phyloP scores from a whole-genome alignment of 2,329 filamentous ascomycete species.

The Aureobasidium mangrovei region DNA sequence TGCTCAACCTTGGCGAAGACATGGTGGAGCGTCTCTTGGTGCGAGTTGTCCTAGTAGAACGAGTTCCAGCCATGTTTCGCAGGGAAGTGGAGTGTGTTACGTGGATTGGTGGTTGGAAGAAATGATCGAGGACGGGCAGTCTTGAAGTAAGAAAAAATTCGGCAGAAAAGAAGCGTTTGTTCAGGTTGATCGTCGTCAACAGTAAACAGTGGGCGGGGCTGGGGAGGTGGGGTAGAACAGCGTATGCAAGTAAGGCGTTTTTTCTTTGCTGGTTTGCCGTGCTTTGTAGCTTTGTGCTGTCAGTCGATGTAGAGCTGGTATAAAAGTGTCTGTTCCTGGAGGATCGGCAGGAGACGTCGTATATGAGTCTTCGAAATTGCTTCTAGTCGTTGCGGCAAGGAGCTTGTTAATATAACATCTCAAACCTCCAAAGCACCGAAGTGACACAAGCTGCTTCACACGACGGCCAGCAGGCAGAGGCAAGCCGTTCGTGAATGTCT shows the following conservation, averaged over 20 bases:
- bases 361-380: neutral
- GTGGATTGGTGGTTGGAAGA: conserved; percentile 9
- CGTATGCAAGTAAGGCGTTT: conserved; percentile 11
- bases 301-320: conserved; percentile 2
- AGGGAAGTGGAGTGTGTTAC: neutral
- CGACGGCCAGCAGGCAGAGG: neutral
- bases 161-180: conserved; percentile 4
- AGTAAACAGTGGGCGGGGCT: conserved; percentile 14
- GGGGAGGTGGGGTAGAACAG: conserved; percentile 11
- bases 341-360: neutral
- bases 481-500: conserved; percentile 11
- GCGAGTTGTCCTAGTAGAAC: conserved; percentile 4
- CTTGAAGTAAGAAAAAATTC: conserved; percentile 10
- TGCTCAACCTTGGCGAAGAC: conserved; percentile 6
- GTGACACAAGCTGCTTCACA: conserved; percentile 13
- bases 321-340: conserved; percentile 5
- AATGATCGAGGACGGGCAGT: conserved; percentile 6
- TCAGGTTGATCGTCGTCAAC: conserved; percentile 7
- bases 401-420: conserved; percentile 11
- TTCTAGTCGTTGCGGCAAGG: neutral
- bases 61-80: conserved; percentile 9
- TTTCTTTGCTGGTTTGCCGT: conserved; percentile 4
- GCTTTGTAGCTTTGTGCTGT: neutral
- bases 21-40: conserved; percentile 11
- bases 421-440: conserved; percentile 2